These are phyloP conservation scores for Sphenostylis stenocarpa DNA, from an alignment of 306 rosid genomes.

Conservation along the genomic window DNA sequence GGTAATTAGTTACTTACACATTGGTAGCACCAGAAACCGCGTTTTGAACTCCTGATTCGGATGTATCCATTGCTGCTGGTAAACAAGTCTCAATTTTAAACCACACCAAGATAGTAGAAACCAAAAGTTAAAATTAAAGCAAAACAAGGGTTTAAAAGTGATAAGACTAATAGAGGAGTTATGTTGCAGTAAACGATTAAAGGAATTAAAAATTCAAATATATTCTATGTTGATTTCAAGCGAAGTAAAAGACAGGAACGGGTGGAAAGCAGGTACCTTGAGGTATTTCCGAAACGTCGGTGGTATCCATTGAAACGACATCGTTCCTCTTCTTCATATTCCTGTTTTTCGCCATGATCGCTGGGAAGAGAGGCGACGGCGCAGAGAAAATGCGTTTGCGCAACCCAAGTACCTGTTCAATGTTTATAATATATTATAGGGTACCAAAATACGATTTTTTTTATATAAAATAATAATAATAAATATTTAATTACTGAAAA, in stretches of 20 bases:
- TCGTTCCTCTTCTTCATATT: conserved; percentile 62
- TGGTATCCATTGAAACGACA: conserved; percentile 52
- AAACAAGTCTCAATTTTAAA: conserved; percentile 10
- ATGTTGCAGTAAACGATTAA: not conserved
- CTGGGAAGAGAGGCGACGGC: not conserved
- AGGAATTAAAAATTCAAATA: not conserved
- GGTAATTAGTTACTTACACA: conserved; percentile 43
- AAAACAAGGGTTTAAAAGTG: not conserved
- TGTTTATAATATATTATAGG: too few species aligned
- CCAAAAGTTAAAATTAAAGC: not conserved
- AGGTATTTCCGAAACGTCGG: conserved; percentile 41
- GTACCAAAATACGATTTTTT: too few species aligned
- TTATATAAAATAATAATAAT: too few species aligned
- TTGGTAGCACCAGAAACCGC: conserved; percentile 39
- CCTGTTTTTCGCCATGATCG: conserved; percentile 68
- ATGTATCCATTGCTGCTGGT: conserved; percentile 68
- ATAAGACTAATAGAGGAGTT: not conserved
- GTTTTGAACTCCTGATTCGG: conserved; percentile 52
- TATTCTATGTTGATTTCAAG: not conserved
- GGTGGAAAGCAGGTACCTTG: conserved; percentile 44
- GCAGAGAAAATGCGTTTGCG: not conserved
- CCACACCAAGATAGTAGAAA: not conserved
- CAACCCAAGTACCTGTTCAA: not conserved
- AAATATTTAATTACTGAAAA: too few species aligned
- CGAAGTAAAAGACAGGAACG: not conserved